Percentiles rank a stretch among this genome's conserved stretches.
Conservation (phyloP, 257 asterid genomes). For the Nicotiana paniculata region DNA sequence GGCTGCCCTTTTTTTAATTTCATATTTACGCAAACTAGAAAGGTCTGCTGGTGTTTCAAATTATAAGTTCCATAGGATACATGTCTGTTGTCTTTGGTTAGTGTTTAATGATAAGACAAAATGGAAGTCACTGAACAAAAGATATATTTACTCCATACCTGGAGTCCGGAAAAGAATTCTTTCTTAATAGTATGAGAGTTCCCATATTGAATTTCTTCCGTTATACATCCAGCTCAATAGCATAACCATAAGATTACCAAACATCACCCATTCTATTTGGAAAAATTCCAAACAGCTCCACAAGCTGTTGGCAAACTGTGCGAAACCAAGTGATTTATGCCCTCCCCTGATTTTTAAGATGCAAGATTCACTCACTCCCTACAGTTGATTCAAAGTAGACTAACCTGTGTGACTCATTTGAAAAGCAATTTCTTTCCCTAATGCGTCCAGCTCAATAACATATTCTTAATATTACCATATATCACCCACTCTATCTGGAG, state of each 20-base stretch:
- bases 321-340: background rate
- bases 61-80: background rate
- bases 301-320: background rate
- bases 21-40: background rate
- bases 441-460: too few species aligned
- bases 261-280: background rate
- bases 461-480: too few species aligned
- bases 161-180: background rate
- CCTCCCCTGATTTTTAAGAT: background rate
- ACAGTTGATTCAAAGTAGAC: too few species aligned
- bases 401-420: too few species aligned
- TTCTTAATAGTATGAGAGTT: background rate
- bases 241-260: background rate
- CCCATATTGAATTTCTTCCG: background rate
- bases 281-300: background rate
- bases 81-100: background rate
- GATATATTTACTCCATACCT: background rate
- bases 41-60: background rate
- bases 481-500: too few species aligned
- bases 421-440: too few species aligned
- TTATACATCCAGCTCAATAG: background rate
- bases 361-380: too few species aligned
- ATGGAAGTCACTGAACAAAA: background rate
- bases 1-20: too few species aligned
- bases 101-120: background rate